Base-by-base conservation (phyloP, 2,329 filamentous ascomycete genomes). In the Neonectria punicea region DNA sequence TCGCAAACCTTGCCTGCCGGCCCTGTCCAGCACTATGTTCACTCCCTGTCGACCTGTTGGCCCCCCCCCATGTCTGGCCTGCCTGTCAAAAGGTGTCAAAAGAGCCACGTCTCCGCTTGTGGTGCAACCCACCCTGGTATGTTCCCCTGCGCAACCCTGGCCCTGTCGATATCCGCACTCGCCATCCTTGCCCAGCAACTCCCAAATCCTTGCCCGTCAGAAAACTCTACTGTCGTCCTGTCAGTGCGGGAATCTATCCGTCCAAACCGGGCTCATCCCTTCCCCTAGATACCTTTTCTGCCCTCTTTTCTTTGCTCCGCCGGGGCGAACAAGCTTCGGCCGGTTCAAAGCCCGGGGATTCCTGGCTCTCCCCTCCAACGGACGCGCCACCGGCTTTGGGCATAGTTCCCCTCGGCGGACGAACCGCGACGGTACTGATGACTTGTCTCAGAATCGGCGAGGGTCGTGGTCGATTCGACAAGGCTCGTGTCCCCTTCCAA, bases 221-320 rank as follows among this genome's bases (percentile, higher is more conserved):
- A 56, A 60, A 36, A 22, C 49, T 28, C n/a, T 51, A 32, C 44
- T 25, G 36, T 39, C 32, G 56, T 53, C 56, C 61, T 72, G 70
- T 70, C 68, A 67, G 67, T 68, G 57, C 71, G 71, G 71, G 63
- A 53, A 71, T 70, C 71, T 70, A 72, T 64, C 71, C 71, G 71
- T 55, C 36, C 47, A 61, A 51, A 18, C 68, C 67, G 67, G 51
- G 34, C 66, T 16, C 25, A 18, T 28, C 13, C 39, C 25, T n/a
- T 14, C 36, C 39, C 16, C n/a, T 43, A 25, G 25, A 25, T 25
- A 13, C 32, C 41, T 41, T n/a, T n/a, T 28, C 5, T 25, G 28
- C 4, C 4, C 16, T 14, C 5, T 25, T 25, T 46, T 25, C 25
- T 49, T 51, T 47, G 28, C 51, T 49, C 54, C 51, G 44, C 62